Evolutionary conservation across 23 red algal species (phyloP).

Genomic region (Chondrus crispus): DNA sequence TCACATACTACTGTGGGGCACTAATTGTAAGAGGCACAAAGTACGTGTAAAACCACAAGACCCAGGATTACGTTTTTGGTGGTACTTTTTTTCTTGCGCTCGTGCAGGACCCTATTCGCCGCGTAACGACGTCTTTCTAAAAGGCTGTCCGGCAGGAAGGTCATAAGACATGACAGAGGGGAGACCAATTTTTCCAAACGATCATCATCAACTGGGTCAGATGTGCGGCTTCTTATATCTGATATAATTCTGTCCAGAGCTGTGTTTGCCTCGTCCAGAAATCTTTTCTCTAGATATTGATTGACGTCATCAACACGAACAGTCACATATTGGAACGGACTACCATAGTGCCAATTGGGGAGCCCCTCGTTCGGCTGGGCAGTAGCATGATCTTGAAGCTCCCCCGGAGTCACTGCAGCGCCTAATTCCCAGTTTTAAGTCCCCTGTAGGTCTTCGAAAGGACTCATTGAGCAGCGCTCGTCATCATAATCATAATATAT

Average conservation of each 20-base stretch:
- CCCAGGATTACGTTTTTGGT: background rate
- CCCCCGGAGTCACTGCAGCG: background rate
- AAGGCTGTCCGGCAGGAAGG: background rate
- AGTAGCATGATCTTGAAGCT: background rate
- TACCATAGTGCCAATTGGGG: background rate
- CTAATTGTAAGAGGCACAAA: background rate
- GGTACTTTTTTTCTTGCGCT: background rate
- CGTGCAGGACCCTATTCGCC: background rate
- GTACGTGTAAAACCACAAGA: background rate
- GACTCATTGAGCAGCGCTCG: background rate
- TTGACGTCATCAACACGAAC: conserved; percentile 3
- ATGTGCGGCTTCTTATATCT: background rate
- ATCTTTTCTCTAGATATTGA: background rate
- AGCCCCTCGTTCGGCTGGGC: background rate
- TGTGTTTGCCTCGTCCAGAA: background rate
- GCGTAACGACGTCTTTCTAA: background rate
- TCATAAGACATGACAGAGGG: background rate
- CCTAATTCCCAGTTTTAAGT: background rate
- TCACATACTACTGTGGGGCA: background rate
- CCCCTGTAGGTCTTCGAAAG: background rate
- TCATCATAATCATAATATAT: background rate
- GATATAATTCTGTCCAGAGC: background rate
- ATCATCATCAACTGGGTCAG: background rate
- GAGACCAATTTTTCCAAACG: too few species aligned
- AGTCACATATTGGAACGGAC: background rate